Conservation (phyloP, 768 basidiomycete genomes). For the Dentipellis fragilis region DNA sequence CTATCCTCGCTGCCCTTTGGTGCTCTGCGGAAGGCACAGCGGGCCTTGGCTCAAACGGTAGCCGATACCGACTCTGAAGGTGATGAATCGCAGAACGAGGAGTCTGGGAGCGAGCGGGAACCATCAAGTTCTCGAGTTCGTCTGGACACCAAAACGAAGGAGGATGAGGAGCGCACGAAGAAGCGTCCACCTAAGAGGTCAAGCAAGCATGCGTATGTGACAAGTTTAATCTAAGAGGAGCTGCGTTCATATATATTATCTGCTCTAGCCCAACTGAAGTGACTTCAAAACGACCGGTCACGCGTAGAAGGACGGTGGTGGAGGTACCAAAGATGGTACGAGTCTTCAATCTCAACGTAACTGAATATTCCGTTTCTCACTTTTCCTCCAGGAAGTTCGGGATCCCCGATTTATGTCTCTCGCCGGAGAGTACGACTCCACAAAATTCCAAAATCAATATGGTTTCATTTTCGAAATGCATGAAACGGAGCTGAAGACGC, state of each 20-base stretch:
- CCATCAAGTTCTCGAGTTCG: neutral
- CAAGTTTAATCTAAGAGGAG: neutral
- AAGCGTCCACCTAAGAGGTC: slow-evolving; percentile 47
- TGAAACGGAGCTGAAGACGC: slow-evolving; percentile 48
- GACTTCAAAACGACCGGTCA: slow-evolving; percentile 78
- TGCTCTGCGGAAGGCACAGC: slow-evolving; percentile 10
- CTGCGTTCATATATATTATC: neutral
- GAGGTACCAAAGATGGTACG: slow-evolving; percentile 58
- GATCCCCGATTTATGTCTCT: slow-evolving; percentile 82
- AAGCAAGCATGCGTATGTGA: slow-evolving; percentile 80
- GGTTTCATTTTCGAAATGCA: slow-evolving; percentile 64
- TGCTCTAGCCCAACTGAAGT: slow-evolving; percentile 61
- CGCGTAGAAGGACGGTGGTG: slow-evolving; percentile 58
- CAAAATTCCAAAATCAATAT: slow-evolving; percentile 64
- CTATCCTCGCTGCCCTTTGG: slow-evolving; percentile 9
- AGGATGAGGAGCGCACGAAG: slow-evolving; percentile 14
- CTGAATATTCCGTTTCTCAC: no score
- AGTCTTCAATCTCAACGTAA: neutral
- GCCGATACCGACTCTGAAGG: slow-evolving; percentile 6
- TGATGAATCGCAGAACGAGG: slow-evolving; percentile 2
- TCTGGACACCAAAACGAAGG: neutral
- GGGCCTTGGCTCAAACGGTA: slow-evolving; percentile 1
- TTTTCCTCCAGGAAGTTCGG: slow-evolving; percentile 47
- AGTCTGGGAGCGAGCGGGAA: slow-evolving; percentile 1
- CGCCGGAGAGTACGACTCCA: slow-evolving; percentile 54